A percentile compares a stretch with the other conserved stretches of the same genome.
Evolutionary conservation across 352 stramenopile genomes (phyloP).

Genomic region (Pythium utonaiense): DNA sequence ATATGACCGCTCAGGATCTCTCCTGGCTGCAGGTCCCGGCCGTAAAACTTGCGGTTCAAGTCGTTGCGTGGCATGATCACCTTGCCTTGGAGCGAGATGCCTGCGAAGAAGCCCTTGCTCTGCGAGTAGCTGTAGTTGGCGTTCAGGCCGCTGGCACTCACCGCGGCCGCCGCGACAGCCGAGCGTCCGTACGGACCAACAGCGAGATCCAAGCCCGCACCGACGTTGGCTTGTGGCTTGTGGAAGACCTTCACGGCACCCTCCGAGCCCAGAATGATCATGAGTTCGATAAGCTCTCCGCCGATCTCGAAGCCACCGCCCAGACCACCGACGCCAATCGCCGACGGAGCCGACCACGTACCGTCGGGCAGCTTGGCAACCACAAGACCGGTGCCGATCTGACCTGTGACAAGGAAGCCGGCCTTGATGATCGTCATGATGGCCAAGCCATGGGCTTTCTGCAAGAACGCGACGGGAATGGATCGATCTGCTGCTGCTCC

Average conservation of each 20-base stretch:
- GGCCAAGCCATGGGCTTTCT: constrained; percentile 68
- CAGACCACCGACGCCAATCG: constrained; percentile 89
- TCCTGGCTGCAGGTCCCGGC: constrained; percentile 62
- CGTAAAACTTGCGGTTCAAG: constrained; percentile 95
- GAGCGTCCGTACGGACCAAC: constrained; percentile 88
- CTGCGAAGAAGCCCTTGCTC: constrained; percentile 89
- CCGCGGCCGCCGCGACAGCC: constrained; percentile 70
- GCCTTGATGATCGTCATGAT: constrained; percentile 83
- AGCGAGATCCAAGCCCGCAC: constrained; percentile 84
- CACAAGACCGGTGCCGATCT: constrained; percentile 80
- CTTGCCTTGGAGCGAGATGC: constrained; percentile 89
- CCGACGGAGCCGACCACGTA: constrained; percentile 89
- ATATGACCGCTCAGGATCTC: constrained; percentile 64
- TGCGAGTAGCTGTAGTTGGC: constrained; percentile 93
- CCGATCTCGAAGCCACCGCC: constrained; percentile 80
- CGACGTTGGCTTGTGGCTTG: constrained; percentile 83
- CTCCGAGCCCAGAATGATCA: constrained; percentile 92
- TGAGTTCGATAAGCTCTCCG: constrained; percentile 90
- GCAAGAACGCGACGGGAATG: constrained; percentile 71
- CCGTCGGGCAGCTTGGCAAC: constrained; percentile 82
- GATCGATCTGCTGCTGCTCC: constrained; percentile 61
- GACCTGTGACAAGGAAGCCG: constrained; percentile 68
- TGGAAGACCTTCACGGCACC: constrained; percentile 90
- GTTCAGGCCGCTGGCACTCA: constrained; percentile 60
- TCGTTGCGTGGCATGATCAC: constrained; percentile 83